Base-by-base conservation (phyloP, 2,329 filamentous ascomycete genomes). In the Aspergillus udagawae region DNA sequence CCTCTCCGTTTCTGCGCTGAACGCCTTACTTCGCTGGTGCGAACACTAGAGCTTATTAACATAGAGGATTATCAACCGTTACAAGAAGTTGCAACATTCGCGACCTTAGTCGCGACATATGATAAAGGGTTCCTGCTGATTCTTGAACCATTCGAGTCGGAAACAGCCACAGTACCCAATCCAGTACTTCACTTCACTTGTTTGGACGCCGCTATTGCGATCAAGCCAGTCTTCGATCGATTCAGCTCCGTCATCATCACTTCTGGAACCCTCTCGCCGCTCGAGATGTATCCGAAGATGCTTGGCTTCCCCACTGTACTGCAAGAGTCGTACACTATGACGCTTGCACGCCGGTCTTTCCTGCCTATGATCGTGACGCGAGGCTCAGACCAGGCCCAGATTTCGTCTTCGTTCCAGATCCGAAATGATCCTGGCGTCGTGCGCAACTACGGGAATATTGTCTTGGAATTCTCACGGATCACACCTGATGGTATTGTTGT, bases 241-340 rank as follows among this genome's bases (percentile, higher is more conserved):
- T 99, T 99, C 74, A 92, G 91, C 73, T 97, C 94, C 1, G 94
- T 99, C 63, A 96, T 99, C 70, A 97, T 99, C 71, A 99, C 94
- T 0, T 97, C 94, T 0, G 94, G 94, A 61, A 99, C 94, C 1
- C 91, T 99, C 60, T 97, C 94, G 1, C 94, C 94, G 0, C 78
- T 99, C 3, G 95, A 99, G 72, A 99, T 99, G 89, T 99, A 99
- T 69, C 95, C 94, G 0, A 97, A 96, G 70, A 99, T 99, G 92
- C 86, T 99, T 27, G 89, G 91, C 53, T 99, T 99, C 76, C 83
- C 83, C 9, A 91, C 92, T 1, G 92, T 97, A 0, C 89, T 97
- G 3, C 92, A 97, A 71, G 92, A 99, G 73, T 99, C 95, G 0
- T 99, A 99, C 77, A 87, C 86, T 61, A 99, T 99, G 92, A 97